phyloP scores from a whole-genome alignment of 768 basidiomycete species.

The Collybia mongolica region DNA sequence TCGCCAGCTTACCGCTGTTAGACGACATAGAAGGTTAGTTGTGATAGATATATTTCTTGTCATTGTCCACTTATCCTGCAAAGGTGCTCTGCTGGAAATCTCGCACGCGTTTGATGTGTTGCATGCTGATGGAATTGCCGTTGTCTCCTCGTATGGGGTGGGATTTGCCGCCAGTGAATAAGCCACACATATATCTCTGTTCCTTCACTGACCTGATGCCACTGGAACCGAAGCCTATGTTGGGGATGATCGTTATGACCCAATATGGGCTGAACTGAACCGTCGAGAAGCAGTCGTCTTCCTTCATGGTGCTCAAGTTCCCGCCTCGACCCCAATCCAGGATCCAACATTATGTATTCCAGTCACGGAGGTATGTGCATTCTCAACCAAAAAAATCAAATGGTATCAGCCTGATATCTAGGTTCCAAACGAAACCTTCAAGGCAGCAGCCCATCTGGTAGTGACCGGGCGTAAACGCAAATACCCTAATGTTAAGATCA shows the following conservation, averaged over 20 bases:
- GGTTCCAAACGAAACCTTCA: constrained; percentile 84
- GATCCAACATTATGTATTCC: constrained; percentile 67
- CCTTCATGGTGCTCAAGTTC: constrained; percentile 68
- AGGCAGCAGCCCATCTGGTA: constrained; percentile 77
- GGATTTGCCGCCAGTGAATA: constrained; percentile 51
- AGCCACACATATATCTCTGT: neutral
- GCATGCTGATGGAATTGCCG: constrained; percentile 59
- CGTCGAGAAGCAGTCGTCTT: constrained; percentile 61
- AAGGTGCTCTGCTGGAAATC: constrained; percentile 63
- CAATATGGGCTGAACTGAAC: constrained; percentile 71
- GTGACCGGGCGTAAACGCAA: constrained; percentile 67
- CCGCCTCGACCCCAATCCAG: constrained; percentile 63
- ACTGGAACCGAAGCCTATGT: constrained; percentile 50
- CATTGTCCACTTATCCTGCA: neutral
- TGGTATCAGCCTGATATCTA: constrained; percentile 17
- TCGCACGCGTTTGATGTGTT: constrained; percentile 59
- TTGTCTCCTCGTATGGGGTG: constrained; percentile 67
- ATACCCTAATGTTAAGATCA: constrained; percentile 57
- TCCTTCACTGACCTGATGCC: neutral
- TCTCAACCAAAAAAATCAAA: neutral
- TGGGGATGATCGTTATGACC: constrained; percentile 61
- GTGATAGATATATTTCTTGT: neutral
- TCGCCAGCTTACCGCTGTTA: constrained; percentile 62
- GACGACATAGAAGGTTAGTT: constrained; percentile 57
- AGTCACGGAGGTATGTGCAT: constrained; percentile 53